These are phyloP conservation scores for Acacia confusa DNA, from an alignment of 306 rosid species.

Conservation along the genomic window DNA sequence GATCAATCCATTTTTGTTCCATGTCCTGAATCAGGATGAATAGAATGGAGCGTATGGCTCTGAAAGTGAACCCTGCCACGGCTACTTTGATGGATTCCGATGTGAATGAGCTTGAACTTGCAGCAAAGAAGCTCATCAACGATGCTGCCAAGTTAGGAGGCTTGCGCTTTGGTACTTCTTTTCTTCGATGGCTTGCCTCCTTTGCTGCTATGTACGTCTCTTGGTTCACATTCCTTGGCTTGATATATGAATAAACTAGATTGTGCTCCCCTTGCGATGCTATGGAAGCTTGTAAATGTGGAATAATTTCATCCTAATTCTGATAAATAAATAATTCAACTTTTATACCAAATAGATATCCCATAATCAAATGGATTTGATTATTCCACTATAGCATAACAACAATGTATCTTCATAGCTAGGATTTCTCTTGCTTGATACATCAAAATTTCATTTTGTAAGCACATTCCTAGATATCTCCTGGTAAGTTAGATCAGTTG, in stretches of 20 bases:
- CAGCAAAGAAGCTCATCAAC: constrained; percentile 43
- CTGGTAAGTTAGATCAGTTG: no score
- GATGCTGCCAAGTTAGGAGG: constrained; percentile 57
- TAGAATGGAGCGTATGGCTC: constrained; percentile 46
- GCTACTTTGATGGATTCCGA: constrained; percentile 45
- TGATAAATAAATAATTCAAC: no score
- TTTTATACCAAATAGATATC: no score
- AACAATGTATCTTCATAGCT: no score
- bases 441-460: no score
- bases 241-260: not conserved
- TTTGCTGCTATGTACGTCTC: constrained; percentile 55
- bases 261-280: no score
- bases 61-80: constrained; percentile 43
- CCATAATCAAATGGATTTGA: no score
- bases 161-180: constrained; percentile 43
- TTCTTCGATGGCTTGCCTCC: constrained; percentile 64
- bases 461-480: no score
- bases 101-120: constrained; percentile 47
- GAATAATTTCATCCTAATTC: no score
- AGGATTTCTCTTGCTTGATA: no score
- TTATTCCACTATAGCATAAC: no score
- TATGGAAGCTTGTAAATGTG: no score
- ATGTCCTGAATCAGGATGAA: constrained; percentile 35
- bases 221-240: not conserved
- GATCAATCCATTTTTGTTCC: not conserved